These are phyloP conservation scores for Wickerhamomyces subpelliculosus DNA, from an alignment of 805 yeast species.

Conservation along the genomic window DNA sequence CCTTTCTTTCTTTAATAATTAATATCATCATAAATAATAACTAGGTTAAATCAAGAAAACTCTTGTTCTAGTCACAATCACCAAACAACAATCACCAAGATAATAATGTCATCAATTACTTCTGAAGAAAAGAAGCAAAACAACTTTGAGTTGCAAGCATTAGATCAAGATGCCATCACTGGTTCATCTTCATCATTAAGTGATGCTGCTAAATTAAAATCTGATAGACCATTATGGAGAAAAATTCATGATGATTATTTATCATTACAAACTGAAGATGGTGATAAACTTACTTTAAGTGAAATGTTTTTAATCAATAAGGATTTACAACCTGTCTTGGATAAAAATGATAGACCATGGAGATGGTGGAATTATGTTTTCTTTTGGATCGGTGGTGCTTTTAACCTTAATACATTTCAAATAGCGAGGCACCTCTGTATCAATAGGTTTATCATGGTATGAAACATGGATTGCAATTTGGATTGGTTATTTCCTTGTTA, in stretches of 20 bases:
- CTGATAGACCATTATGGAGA: not conserved
- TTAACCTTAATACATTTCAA: constrained; percentile 87
- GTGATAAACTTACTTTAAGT: constrained; percentile 37
- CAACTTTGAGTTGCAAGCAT: not conserved
- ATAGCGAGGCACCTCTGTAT: constrained; percentile 82
- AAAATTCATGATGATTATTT: constrained; percentile 1
- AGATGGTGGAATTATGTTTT: constrained; percentile 72
- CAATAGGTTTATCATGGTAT: constrained; percentile 83
- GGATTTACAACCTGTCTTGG: constrained; percentile 71
- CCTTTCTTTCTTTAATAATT: too few species aligned
- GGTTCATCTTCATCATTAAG: constrained; percentile 28
- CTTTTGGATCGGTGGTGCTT: constrained; percentile 87
- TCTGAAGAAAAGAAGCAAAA: not conserved
- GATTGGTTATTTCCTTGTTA: constrained; percentile 73
- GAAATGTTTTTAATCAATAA: constrained; percentile 66
- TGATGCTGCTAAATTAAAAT: not conserved
- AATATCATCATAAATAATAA: too few species aligned
- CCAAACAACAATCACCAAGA: not conserved
- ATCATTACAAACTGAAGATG: constrained; percentile 3
- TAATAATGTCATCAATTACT: not conserved
- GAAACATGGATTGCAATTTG: constrained; percentile 85
- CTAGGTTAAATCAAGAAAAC: too few species aligned
- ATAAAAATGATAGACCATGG: constrained; percentile 70
- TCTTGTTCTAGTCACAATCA: not conserved
- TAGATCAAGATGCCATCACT: not conserved